Percentiles rank a stretch among this genome's conserved stretches.
Evolutionary conservation across 2,329 filamentous ascomycete species (phyloP).

Genomic region (Microdochium paspali): DNA sequence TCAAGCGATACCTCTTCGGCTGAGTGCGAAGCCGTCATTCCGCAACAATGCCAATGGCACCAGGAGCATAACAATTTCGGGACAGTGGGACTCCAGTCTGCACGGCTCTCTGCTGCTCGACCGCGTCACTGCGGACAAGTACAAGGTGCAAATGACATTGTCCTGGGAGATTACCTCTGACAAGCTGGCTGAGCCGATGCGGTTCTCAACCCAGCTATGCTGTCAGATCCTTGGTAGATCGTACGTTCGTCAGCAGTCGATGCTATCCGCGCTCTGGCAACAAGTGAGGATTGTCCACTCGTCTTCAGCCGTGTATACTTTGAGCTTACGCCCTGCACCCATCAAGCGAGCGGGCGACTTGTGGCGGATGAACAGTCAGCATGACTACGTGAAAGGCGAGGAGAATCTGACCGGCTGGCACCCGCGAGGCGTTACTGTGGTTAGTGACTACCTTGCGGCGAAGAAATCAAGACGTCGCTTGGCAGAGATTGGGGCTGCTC

Average conservation of each 20-base stretch:
- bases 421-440: slow-evolving; percentile 79
- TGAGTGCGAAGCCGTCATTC: slow-evolving; percentile 69
- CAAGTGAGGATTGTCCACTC: slow-evolving; percentile 79
- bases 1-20: slow-evolving; percentile 66
- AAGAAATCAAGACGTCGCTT: slow-evolving; percentile 65
- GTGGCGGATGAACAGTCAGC: slow-evolving; percentile 91
- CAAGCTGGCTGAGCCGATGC: slow-evolving; percentile 80
- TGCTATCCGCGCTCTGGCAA: slow-evolving; percentile 83
- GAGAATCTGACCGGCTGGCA: slow-evolving; percentile 79
- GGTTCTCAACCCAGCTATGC: slow-evolving; percentile 71
- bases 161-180: slow-evolving; percentile 79
- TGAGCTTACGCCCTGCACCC: slow-evolving; percentile 77
- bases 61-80: slow-evolving; percentile 73
- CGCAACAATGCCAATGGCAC: slow-evolving; percentile 86
- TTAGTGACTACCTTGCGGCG: slow-evolving; percentile 75
- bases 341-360: slow-evolving; percentile 88
- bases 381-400: slow-evolving; percentile 94
- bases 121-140: slow-evolving; percentile 83
- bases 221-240: slow-evolving; percentile 77
- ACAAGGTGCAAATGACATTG: slow-evolving; percentile 79
- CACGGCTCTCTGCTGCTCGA: slow-evolving; percentile 92
- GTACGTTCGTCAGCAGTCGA: slow-evolving; percentile 76
- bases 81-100: slow-evolving; percentile 93
- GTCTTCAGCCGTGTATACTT: slow-evolving; percentile 75
- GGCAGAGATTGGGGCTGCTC: slow-evolving; percentile 70